Evolutionary conservation across 257 asterid genomes (phyloP).

Genomic region (Solanum boliviense): DNA sequence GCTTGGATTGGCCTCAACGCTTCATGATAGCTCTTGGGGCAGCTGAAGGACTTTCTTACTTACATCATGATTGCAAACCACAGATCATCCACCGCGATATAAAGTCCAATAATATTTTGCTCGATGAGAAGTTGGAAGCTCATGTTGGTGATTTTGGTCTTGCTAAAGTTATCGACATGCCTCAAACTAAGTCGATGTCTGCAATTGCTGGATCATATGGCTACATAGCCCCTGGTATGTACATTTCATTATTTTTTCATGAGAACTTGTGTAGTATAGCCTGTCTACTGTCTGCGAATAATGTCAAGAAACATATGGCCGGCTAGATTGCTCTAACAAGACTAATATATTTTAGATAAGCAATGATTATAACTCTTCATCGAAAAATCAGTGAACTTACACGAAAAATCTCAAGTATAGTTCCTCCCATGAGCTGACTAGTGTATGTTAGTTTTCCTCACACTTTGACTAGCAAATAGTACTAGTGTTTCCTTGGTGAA

Average conservation of each 20-base stretch:
- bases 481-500: not conserved
- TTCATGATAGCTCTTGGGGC: constrained; percentile 46
- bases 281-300: not conserved
- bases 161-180: constrained; percentile 33
- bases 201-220: constrained; percentile 60
- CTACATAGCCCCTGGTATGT: constrained; percentile 59
- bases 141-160: constrained; percentile 51
- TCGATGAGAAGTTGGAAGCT: constrained; percentile 39
- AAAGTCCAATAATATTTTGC: constrained; percentile 42
- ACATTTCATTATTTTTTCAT: not conserved
- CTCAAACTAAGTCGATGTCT: constrained; percentile 34
- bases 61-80: constrained; percentile 58
- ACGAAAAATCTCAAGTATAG: not conserved
- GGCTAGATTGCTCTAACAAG: not conserved
- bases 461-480: not conserved
- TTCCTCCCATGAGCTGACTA: not conserved
- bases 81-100: constrained; percentile 46
- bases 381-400: not conserved
- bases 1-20: constrained; percentile 56
- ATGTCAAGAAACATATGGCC: not conserved
- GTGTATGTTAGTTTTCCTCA: not conserved
- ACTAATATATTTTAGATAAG: not conserved
- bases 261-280: not conserved
- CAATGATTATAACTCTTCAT: not conserved
- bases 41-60: constrained; percentile 49